These are phyloP conservation scores for Phanerochaete carnosa DNA, from an alignment of 768 basidiomycete genomes.

Conservation along the genomic window DNA sequence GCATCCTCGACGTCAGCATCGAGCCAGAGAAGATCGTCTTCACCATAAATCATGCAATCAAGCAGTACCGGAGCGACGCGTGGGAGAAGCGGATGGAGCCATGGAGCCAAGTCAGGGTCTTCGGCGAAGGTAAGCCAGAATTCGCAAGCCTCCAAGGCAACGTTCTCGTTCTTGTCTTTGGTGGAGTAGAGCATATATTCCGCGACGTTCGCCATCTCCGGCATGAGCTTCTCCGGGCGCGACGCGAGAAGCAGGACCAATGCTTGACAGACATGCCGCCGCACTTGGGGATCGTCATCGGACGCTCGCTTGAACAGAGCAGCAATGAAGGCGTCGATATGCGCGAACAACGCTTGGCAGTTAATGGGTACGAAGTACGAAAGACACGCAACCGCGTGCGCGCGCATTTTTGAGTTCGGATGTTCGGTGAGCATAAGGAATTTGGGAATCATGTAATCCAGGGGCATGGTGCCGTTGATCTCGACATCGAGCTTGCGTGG, in stretches of 20 bases:
- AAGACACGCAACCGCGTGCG: constrained; percentile 90
- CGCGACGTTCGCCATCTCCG: constrained; percentile 91
- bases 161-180: constrained; percentile 95
- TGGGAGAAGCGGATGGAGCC: constrained; percentile 81
- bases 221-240: constrained; percentile 94
- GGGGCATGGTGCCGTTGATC: constrained; percentile 86
- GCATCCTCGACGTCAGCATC: constrained; percentile 91
- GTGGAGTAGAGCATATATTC: constrained; percentile 99
- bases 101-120: constrained; percentile 81
- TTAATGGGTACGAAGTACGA: constrained; percentile 90
- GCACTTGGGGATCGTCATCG: constrained; percentile 90
- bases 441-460: constrained; percentile 96
- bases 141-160: constrained; percentile 97
- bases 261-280: constrained; percentile 93
- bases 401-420: constrained; percentile 82
- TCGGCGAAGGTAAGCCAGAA: constrained; percentile 99
- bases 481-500: constrained; percentile 94
- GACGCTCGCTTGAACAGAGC: constrained; percentile 93
- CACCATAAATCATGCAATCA: constrained; percentile 96
- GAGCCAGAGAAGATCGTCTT: constrained; percentile 93
- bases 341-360: constrained; percentile 82
- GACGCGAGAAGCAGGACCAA: constrained; percentile 90
- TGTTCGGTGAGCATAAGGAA: constrained; percentile 89
- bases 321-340: constrained; percentile 92
- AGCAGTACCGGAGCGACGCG: constrained; percentile 94